A percentile compares a stretch with the other conserved stretches of the same genome.
phyloP scores from a whole-genome alignment of 2,329 filamentous ascomycete species.

The Ophiocordyceps unilateralis region DNA sequence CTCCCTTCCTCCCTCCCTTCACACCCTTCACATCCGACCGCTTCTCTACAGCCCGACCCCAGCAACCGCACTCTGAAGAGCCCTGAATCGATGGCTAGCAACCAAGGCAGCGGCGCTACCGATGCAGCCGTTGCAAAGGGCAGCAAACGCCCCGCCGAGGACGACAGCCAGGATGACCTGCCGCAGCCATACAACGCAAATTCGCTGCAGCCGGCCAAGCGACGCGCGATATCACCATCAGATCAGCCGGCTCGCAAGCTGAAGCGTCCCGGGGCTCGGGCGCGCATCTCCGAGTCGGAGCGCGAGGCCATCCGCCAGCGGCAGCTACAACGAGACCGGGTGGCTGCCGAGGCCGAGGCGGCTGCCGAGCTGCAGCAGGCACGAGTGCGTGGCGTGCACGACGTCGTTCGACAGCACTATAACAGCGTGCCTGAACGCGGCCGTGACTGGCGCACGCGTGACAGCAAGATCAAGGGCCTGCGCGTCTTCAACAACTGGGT shows the following conservation, averaged over 20 bases:
- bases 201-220: constrained; percentile 39
- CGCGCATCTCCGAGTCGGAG: constrained; percentile 49
- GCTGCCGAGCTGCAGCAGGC: constrained; percentile 20
- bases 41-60: neutral
- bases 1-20: neutral
- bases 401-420: constrained; percentile 86
- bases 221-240: constrained; percentile 36
- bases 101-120: neutral
- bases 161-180: constrained; percentile 24
- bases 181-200: constrained; percentile 45
- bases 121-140: constrained; percentile 3
- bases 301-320: constrained; percentile 49
- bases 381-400: constrained; percentile 42
- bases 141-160: constrained; percentile 16
- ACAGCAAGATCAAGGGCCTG: constrained; percentile 87
- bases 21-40: neutral
- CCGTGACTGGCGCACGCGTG: constrained; percentile 84
- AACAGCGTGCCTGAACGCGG: constrained; percentile 89
- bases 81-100: neutral
- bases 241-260: constrained; percentile 39
- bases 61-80: neutral
- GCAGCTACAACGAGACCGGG: constrained; percentile 36
- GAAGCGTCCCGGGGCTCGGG: constrained; percentile 50
- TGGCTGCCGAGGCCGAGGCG: constrained; percentile 18
- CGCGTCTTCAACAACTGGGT: constrained; percentile 98